Evolutionary conservation across 108 stramenopile species (phyloP), one percentile per base, ranked within the genome.

Genomic region (Cyclotella cryptica): DNA sequence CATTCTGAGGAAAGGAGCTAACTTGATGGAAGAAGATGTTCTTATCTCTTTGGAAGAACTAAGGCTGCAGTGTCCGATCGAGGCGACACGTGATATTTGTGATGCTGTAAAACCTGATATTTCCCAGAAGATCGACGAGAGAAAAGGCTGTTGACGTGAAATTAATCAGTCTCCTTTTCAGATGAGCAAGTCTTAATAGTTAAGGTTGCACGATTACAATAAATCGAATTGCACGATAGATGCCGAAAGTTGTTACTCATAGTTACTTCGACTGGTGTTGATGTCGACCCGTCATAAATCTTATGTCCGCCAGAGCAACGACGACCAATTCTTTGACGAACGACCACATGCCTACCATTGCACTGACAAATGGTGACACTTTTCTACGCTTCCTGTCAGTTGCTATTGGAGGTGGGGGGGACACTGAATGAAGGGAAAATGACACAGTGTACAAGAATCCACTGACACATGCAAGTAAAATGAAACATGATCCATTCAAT

Each of bases 11-110:
- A 46, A 26, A 27, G 84, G 75, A 19, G 41, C 57, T 29, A 85
- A 85, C 45, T 63, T 85, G 42, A 70, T 74, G 21, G 43, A 73
- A 14, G 57, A 78, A 39, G 62, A 74, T 40, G 39, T 72, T 0
- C 35, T 59, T 0, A 24, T 47, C 42, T 78, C 84, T 24, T 61
- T 85, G 43, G 65, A 60, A 18, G 77, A 85, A 30, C 61, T 85
- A 47, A 60, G 13, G 9, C 22, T 44, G 44, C 53, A 42, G 8
- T 85, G 85, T 44, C 81, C 85, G 28, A 74, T 57, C 41, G 80
- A 85, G 58, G 83, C 74, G 12, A 27, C 49, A 11, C 47, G 66
- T 13, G 68, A 80, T 21, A 30, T 24, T 10, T 80, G 79, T 68
- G 10, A 46, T 41, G 47, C 47, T 3, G 51, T 44, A 17, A 69